Conservation (phyloP, 176 grass and related monocot species). For the Cocos nucifera region DNA sequence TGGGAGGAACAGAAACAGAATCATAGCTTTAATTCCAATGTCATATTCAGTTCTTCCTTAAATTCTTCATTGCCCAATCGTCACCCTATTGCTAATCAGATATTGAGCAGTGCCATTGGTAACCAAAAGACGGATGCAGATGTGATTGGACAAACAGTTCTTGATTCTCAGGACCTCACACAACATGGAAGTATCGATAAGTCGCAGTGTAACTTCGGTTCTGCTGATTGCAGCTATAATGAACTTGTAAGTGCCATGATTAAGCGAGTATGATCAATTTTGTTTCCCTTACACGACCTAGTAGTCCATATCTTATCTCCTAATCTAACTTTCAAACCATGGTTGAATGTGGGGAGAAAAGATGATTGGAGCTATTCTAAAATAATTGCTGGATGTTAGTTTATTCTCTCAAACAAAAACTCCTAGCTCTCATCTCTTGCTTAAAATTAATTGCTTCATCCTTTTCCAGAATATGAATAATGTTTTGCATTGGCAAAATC, state of each 20-base stretch:
- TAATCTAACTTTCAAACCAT: too few relatives aligned
- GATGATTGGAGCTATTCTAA: too few relatives aligned
- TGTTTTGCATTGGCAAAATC: too few relatives aligned
- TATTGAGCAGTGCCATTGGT: background rate
- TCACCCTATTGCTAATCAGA: slow-evolving; percentile 17
- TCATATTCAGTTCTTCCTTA: slow-evolving; percentile 14
- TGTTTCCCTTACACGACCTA: too few relatives aligned
- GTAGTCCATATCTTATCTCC: too few relatives aligned
- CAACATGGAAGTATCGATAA: too few relatives aligned
- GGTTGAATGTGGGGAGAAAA: too few relatives aligned
- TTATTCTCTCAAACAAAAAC: too few relatives aligned
- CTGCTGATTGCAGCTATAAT: background rate
- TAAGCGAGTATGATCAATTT: slow-evolving; percentile 14
- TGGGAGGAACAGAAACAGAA: background rate
- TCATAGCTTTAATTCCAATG: background rate
- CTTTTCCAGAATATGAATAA: too few relatives aligned
- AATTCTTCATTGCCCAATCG: slow-evolving; percentile 25
- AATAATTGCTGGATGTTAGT: too few relatives aligned
- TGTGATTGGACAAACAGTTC: background rate
- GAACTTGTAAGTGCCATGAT: background rate
- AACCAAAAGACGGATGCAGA: background rate
- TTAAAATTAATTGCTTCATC: too few relatives aligned
- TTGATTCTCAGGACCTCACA: background rate
- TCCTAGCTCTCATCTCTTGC: too few relatives aligned
- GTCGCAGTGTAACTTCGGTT: slow-evolving; percentile 30